Evolutionary conservation across 495 filamentous ascomycete genomes (phyloP).

Genomic region (Penicillium pulvis): DNA sequence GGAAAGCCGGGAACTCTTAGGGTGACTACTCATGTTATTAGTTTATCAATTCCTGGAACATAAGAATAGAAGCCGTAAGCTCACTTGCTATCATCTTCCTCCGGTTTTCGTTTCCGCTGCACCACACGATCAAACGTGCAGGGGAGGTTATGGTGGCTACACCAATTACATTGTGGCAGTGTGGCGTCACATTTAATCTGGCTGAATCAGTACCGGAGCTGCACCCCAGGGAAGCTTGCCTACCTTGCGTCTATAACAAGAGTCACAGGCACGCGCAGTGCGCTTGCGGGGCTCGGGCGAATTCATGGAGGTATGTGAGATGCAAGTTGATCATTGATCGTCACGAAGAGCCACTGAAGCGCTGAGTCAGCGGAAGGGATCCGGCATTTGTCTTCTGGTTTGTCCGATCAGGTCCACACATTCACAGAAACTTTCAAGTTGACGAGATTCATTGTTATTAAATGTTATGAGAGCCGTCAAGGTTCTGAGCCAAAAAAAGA

Average conservation of each 20-base stretch:
- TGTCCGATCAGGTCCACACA: too few species aligned
- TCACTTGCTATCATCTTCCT: slow-evolving; percentile 24
- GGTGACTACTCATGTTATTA: slow-evolving; percentile 16
- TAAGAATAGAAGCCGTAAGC: neutral
- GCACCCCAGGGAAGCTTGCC: neutral
- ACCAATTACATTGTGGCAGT: slow-evolving; percentile 53
- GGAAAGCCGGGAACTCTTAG: slow-evolving; percentile 34
- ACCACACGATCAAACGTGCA: slow-evolving; percentile 50
- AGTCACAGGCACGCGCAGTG: slow-evolving; percentile 50
- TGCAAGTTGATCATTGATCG: slow-evolving; percentile 9
- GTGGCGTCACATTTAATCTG: slow-evolving; percentile 57
- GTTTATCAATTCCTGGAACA: neutral
- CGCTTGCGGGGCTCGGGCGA: slow-evolving; percentile 27
- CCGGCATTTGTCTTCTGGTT: neutral
- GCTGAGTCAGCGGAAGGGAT: slow-evolving; percentile 20
- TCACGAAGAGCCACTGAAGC: slow-evolving; percentile 4
- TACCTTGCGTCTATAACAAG: slow-evolving; percentile 54
- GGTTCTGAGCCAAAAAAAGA: too few species aligned
- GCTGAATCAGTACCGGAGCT: neutral
- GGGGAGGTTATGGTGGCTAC: slow-evolving; percentile 49
- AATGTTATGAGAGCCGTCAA: too few species aligned
- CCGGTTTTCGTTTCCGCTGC: slow-evolving; percentile 37
- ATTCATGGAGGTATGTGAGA: slow-evolving; percentile 17
- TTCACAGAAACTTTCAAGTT: too few species aligned
- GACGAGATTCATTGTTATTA: too few species aligned